Evolutionary conservation across 2,329 filamentous ascomycete genomes (phyloP), one percentile per base, ranked within the genome.

Genomic region (Fusarium fracticaudum): DNA sequence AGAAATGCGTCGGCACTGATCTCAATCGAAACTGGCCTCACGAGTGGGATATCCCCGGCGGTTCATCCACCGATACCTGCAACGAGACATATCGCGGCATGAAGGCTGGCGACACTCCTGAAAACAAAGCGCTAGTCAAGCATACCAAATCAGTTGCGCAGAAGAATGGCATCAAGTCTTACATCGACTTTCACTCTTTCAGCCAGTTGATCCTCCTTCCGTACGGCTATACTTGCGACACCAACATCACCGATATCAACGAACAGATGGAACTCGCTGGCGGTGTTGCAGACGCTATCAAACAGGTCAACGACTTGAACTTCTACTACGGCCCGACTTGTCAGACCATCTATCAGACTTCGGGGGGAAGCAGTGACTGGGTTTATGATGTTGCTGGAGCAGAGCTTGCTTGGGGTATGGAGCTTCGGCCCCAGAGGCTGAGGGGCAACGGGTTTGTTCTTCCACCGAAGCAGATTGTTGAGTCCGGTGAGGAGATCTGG

Each of bases 111-210:
- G 85, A 88, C 64, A 84, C 71, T 3, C 85, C 87, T 10, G 89
- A 91, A 81, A 89, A 83, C 72, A 82, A 83, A 67, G 86, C 82
- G 1, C 82, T 92, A 14, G 84, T 80, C 10, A 75, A 74, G 44
- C 73, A 79, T 55, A 73, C 74, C 26, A 78, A 81, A 63, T 81
- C 82, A 66, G 69, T 76, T 14, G 63, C 73, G 7, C 84, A 87
- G 69, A 63, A 26, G 35, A 68, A 63, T 2, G 88, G 89, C 3
- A 82, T 92, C 45, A 87, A 89, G 76, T 83, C 91, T 6, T 93
- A 88, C 80, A 88, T 92, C 72, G 91, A 93, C 80, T 89, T 88
- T 78, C 91, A 93, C 81, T 86, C 89, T 1, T 93, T 91, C 81
- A 87, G 86, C 17, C 90, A 92, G 64, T 83, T 89, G 38, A 86